Conservation (phyloP, 75 land plant species). For the Isoetes taiwanensis region DNA sequence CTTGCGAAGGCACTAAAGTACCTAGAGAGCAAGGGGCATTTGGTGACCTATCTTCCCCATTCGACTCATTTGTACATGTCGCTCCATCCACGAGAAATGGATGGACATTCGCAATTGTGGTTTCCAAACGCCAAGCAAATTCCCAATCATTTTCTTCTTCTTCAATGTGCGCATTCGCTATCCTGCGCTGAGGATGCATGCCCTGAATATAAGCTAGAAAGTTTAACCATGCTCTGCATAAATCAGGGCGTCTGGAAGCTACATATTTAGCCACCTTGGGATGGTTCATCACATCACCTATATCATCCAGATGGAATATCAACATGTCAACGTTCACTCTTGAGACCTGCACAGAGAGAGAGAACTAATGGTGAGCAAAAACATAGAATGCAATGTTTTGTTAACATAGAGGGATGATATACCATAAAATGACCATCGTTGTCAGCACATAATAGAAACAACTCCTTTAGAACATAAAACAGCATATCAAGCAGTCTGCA, state of each 20-base stretch:
- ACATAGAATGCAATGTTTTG: not conserved
- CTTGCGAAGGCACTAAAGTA: not conserved
- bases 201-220: slow-evolving; percentile 68
- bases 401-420: slow-evolving; percentile 4
- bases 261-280: slow-evolving; percentile 46
- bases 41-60: no score
- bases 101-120: slow-evolving; percentile 46
- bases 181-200: slow-evolving; percentile 72
- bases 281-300: slow-evolving; percentile 73
- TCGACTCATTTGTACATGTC: slow-evolving; percentile 13
- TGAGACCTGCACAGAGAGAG: no score
- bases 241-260: slow-evolving; percentile 31
- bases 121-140: slow-evolving; percentile 34
- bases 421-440: slow-evolving; percentile 71
- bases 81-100: slow-evolving; percentile 47
- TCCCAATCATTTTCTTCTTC: slow-evolving; percentile 58
- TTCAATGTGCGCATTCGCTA: slow-evolving; percentile 51
- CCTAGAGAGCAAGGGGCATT: not conserved
- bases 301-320: no score
- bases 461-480: slow-evolving; percentile 47
- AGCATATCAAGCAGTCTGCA: slow-evolving; percentile 47
- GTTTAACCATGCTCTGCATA: slow-evolving; percentile 56
- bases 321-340: no score
- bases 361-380: no score
- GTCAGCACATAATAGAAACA: slow-evolving; percentile 47